Evolutionary conservation across 202 grass and related monocot genomes (phyloP).

Genomic region (Schoenoplectus tabernaemontani): DNA sequence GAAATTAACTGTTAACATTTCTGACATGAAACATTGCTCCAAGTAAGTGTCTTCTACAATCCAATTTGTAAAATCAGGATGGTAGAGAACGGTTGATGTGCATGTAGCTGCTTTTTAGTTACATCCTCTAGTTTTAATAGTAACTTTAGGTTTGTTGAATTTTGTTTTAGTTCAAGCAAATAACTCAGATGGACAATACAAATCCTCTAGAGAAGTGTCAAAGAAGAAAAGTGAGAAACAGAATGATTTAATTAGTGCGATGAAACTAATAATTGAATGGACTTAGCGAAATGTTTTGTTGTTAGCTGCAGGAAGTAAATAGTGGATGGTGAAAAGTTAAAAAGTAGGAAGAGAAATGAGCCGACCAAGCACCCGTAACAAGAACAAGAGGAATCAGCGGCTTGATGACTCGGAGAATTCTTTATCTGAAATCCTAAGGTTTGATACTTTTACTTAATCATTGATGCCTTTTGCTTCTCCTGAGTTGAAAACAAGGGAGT

Average conservation of each 20-base stretch:
- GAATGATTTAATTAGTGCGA: background rate
- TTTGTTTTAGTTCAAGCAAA: background rate
- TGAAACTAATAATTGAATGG: background rate
- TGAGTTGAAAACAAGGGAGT: background rate
- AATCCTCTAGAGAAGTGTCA: background rate
- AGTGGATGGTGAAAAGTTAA: slow-evolving; percentile 17
- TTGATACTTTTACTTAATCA: slow-evolving; percentile 3
- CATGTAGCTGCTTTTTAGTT: background rate
- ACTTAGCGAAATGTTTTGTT: background rate
- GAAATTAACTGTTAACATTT: background rate
- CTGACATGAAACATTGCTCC: background rate
- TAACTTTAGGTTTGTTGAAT: background rate
- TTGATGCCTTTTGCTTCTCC: background rate
- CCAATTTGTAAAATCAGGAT: background rate
- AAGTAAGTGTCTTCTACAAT: background rate
- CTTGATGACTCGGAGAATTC: slow-evolving; percentile 49
- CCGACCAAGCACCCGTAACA: slow-evolving; percentile 88
- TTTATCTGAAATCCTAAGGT: slow-evolving; percentile 62
- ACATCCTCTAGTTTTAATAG: too few relatives aligned
- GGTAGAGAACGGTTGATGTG: background rate
- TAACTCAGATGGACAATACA: background rate
- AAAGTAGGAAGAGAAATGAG: slow-evolving; percentile 39
- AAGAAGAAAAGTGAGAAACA: background rate
- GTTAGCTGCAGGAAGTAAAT: background rate
- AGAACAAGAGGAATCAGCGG: slow-evolving; percentile 57